Base-by-base conservation (phyloP, 2,329 filamentous ascomycete genomes). In the Aspergillus sp. region DNA sequence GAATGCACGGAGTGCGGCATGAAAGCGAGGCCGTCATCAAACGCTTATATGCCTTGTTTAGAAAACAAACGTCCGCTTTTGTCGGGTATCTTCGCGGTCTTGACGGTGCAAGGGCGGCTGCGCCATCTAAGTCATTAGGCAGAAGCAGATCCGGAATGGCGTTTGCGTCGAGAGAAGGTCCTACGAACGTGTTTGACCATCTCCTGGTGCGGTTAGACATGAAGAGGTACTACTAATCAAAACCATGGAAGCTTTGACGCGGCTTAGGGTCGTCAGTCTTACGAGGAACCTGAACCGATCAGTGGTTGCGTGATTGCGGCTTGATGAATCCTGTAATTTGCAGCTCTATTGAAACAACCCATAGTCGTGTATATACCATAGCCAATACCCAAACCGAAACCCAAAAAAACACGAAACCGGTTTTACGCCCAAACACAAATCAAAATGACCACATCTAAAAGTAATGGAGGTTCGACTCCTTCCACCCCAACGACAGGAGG, bases 61-160 rank as follows among this genome's bases (percentile, higher is more conserved):
- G 81, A 68, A 90, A 87, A 70, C 91, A 91, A 66, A 82, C 91
- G 0, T 82, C 85, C 25, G 83, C 90, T 0, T 95, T 96, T 66
- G 81, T 95, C 15, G 57, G 87, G 80, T 48, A 90, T 90, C 1
- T 95, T 85, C 70, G 83, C 81, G 58, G 87, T 82, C 2, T 79
- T 89, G 68, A 86, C 81, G 43, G 90, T 87, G 70, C 90, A 84
- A 81, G 84, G 21, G 35, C 31, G 11, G 43, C 49, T 77, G 49
- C 81, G 75, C 21, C 79, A 76, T 72, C 78, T 62, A 67, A 68
- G 58, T 60, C 68, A 33, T 14, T 21, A 3, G 39, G 39, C 7
- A 61, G 68, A 44, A 62, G 64, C 19, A 65, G 67, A 15, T 67
- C 65, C 9, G 64, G 64, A 25, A 56, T 61, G 41, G 57, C 67